Base-by-base conservation (phyloP, 306 rosid genomes). In the Dryas alaskensis region DNA sequence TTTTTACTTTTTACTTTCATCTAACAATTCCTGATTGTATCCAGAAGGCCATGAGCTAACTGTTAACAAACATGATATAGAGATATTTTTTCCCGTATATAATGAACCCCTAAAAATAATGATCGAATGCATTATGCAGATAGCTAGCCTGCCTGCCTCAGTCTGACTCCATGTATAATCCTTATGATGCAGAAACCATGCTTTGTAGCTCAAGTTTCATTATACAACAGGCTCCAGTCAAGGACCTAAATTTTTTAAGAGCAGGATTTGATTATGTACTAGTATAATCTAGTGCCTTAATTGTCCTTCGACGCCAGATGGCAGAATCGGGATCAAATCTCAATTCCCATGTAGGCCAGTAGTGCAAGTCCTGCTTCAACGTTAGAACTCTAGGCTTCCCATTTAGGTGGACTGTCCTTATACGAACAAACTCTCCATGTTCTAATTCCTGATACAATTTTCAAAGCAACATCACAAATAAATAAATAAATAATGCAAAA, bases 281-380 rank as follows among this genome's bases (percentile, higher is more conserved):
- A 46, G 43, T 78, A 50, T 82, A 61, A 19, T 81, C 81, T 66
- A 94, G 77, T 25, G 84, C 73, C 81, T 89, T 91, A 65, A 94
- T 89, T 7, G 80, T 70, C 73, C 80, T 84, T 64, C 98, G 94
- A 75, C 77, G 89, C 98, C 98, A 94, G 59, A 84, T 77, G 52
- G 94, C 92, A 1, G 89, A 75, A 48, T 91, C 87, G 6, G 89
- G 94, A 79, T 91, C 81, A 67, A 91, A 94, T 73, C 93, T 84
- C 82, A 91, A 78, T 60, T 94, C 97, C 97, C 97, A 93, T 2
- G 96, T 89, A 37, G 92, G 92, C 97, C 98, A 91, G 79, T 94
- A 91, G 69, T 91, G 98, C 88, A 94, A 84, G 79, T 94, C 97
- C 78, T 94, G 97, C 88, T 91, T 94, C 84, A 94, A 72, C 16